A percentile compares a stretch with the other conserved stretches of the same genome.
These are phyloP conservation scores for Ophiostoma sp. DNA, from an alignment of 2,329 filamentous ascomycete species.

Conservation along the genomic window DNA sequence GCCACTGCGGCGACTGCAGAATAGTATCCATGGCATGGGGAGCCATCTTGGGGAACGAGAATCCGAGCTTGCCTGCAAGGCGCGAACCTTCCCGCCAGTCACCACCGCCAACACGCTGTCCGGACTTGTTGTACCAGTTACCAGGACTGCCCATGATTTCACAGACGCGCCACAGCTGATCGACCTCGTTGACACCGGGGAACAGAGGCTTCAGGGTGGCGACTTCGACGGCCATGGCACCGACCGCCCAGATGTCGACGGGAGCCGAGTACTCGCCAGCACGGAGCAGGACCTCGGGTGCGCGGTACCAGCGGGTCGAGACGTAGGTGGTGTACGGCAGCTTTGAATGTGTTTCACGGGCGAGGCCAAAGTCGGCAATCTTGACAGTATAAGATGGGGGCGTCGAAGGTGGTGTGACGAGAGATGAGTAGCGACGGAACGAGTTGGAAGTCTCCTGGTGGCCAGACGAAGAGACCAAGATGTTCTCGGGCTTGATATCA, in stretches of 20 bases:
- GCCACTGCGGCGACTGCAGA: slow-evolving; percentile 86
- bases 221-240: slow-evolving; percentile 97
- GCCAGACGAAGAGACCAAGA: slow-evolving; percentile 86
- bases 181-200: slow-evolving; percentile 95
- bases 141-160: slow-evolving; percentile 99
- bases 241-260: slow-evolving; percentile 97
- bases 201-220: slow-evolving; percentile 95
- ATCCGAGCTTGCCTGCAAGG: slow-evolving; percentile 90
- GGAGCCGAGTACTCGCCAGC: slow-evolving; percentile 96
- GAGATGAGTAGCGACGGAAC: slow-evolving; percentile 85
- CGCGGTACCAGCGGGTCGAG: slow-evolving; percentile 96
- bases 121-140: slow-evolving; percentile 94
- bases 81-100: slow-evolving; percentile 95
- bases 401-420: slow-evolving; percentile 92
- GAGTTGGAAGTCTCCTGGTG: slow-evolving; percentile 76
- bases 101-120: slow-evolving; percentile 80
- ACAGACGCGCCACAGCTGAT: slow-evolving; percentile 97
- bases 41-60: slow-evolving; percentile 99
- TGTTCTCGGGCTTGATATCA: slow-evolving; percentile 99
- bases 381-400: slow-evolving; percentile 94
- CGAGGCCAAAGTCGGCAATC: slow-evolving; percentile 95
- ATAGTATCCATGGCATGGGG: slow-evolving; percentile 95
- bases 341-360: slow-evolving; percentile 95
- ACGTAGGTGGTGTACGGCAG: slow-evolving; percentile 97
- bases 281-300: slow-evolving; percentile 86